Conservation (phyloP, 306 rosid genomes). For the Vigna angularis region DNA sequence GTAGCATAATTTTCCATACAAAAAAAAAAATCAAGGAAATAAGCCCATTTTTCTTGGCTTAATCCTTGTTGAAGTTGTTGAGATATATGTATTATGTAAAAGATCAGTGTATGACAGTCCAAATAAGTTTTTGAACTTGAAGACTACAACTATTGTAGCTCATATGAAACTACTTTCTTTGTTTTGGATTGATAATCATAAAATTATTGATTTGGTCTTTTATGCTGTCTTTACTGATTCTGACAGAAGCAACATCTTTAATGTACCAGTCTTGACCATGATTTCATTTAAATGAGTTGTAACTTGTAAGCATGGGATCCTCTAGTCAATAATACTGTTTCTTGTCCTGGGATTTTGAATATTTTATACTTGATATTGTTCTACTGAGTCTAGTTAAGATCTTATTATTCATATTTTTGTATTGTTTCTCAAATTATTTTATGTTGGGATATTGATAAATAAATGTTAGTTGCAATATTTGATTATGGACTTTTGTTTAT, state of each 20-base stretch:
- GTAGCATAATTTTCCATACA: conserved; percentile 14
- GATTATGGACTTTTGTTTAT: no score
- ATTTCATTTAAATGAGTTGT: conserved; percentile 13
- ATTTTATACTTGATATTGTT: neutral
- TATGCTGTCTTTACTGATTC: neutral
- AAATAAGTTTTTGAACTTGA: conserved; percentile 52
- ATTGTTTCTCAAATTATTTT: neutral
- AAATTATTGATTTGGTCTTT: neutral
- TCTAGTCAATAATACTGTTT: no score
- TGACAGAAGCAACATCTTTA: conserved; percentile 12
- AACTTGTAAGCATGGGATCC: neutral
- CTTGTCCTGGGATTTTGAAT: neutral
- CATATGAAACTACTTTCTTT: conserved; percentile 11
- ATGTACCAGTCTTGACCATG: neutral
- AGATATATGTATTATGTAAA: conserved; percentile 40
- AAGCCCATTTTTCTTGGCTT: conserved; percentile 74
- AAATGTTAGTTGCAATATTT: no score
- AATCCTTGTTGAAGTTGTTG: conserved; percentile 41
- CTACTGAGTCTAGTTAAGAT: no score
- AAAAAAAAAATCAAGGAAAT: conserved; percentile 44
- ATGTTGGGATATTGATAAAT: no score
- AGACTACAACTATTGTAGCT: conserved; percentile 31
- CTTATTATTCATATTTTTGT: neutral
- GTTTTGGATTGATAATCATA: conserved; percentile 9
- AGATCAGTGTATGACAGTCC: conserved; percentile 44